Base-by-base conservation (phyloP, 1,284 basidiomycete genomes). In the Trametes polyzona region DNA sequence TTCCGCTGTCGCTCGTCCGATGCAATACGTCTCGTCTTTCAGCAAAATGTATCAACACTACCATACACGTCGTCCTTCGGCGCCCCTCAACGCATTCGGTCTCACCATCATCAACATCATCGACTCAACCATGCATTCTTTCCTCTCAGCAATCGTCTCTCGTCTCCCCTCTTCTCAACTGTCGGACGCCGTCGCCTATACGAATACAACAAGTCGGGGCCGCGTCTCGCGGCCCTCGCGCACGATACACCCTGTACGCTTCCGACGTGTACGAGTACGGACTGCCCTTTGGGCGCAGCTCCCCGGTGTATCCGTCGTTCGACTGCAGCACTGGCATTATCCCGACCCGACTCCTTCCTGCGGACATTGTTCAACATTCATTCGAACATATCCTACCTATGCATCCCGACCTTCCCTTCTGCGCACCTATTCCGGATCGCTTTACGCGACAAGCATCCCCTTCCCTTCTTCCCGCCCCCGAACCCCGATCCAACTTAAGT, bases 11-110 rank as follows among this genome's bases (percentile, higher is more conserved):
- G 53, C 67, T 42, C 66, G 55, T 65, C 63, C 62, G 57, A 61
- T 62, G 58, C 65, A 65, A 55, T 56, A 43, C 54, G 54, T 64
- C 65, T 62, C 64, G 63, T 64, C 61, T 59, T 66, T 70, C 75
- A 76, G 73, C 83, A 90, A 90, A 90, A 89, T 91, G 88, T 91
- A 90, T 80, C 80, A 90, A 72, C 72, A 75, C 53, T 69, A 78
- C 71, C 81, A 80, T 77, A 82, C 79, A 83, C 78, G 79, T 83
- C 82, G 75, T 65, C 56, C 66, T 74, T 77, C 80, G 82, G 82
- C 83, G 78, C 74, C 78, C 76, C 17, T 78, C 80, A 79, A 80
- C 72, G 76, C 76, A 75, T 72, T 76, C 72, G 69, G 78, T 85
- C 78, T 80, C 78, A 76, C 81, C 81, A 82, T 72, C 76, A 69